Evolutionary conservation across 768 basidiomycete genomes (phyloP).

Genomic region (Stropharia rugosoannulata): DNA sequence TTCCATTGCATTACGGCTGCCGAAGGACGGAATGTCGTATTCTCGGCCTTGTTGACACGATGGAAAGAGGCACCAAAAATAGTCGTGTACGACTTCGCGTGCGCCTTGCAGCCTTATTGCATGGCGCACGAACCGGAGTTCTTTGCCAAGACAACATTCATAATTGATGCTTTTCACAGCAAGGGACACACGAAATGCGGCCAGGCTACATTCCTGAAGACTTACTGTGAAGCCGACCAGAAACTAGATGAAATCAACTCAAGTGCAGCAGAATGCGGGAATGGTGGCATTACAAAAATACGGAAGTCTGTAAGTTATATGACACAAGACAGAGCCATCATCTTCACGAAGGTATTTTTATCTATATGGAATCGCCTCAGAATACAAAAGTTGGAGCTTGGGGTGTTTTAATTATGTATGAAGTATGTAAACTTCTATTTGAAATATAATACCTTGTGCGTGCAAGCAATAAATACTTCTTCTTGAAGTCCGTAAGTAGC

Average conservation of each 20-base stretch:
- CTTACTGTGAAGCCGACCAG: background rate
- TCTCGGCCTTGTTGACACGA: slow-evolving; percentile 30
- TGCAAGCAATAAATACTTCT: too few relatives aligned
- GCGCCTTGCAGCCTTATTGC: too few relatives aligned
- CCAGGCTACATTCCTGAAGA: background rate
- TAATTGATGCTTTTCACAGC: background rate
- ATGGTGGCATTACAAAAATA: background rate
- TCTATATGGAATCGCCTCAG: too few relatives aligned
- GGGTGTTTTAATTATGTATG: too few relatives aligned
- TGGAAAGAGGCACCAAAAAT: slow-evolving; percentile 11
- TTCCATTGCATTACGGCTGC: slow-evolving; percentile 25
- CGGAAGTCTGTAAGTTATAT: background rate
- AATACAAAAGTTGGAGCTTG: too few relatives aligned
- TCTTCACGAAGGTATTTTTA: background rate
- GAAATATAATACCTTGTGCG: too few relatives aligned
- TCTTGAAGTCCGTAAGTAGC: too few relatives aligned
- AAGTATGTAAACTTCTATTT: too few relatives aligned
- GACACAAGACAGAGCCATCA: background rate
- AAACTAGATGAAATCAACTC: background rate
- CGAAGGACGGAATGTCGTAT: slow-evolving; percentile 36
- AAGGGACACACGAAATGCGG: background rate
- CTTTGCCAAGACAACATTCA: background rate
- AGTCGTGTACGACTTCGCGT: too few relatives aligned
- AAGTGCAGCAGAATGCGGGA: background rate
- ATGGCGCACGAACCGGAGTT: too few relatives aligned